Evolutionary conservation across 1,284 basidiomycete species (phyloP), one percentile per base, ranked within the genome.

Genomic region (Ganoderma leucocontextum): DNA sequence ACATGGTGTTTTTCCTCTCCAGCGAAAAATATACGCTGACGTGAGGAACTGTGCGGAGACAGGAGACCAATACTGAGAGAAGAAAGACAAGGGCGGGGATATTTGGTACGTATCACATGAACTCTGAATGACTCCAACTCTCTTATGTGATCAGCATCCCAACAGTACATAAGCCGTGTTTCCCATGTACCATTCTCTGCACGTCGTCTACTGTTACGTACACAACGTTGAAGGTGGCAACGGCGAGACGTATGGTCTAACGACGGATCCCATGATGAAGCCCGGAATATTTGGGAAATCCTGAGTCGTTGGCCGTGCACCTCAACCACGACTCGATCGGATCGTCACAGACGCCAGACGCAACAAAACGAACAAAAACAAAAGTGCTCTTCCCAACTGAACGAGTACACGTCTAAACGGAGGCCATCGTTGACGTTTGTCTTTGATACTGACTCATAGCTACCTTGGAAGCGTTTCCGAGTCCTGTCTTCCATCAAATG

Each of bases 111-210:
- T 69, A 72, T 69, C 67, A 66, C 70, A 68, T 60, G 64, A 41
- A 64, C 64, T 62, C 65, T 65, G 62, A 67, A 66, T 69, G 67
- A 74, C 65, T 67, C 66, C 69, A 75, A 75, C 74, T 63, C 65
- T 77, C 76, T 79, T 78, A 78, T 76, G 78, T 79, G 78, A 79
- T 76, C 70, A 74, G 69, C 73, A 78, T 74, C 74, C 69, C 69
- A 67, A 72, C 67, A 65, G 71, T 79, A 79, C 79, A 80, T 78
- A 79, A 78, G 74, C 79, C 79, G 77, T 41, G 69, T 68, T 59
- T 67, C 63, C 64, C 64, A 66, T 65, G 70, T 66, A 65, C 69
- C 59, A 59, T 62, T 62, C 22, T 33, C 61, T n/a, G 67, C 42
- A 60, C 60, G 62, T 55, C 53, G 64, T 59, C 42, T 22, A 52